Evolutionary conservation across 345 rosid species (phyloP).

Genomic region (Salix arbutifolia): DNA sequence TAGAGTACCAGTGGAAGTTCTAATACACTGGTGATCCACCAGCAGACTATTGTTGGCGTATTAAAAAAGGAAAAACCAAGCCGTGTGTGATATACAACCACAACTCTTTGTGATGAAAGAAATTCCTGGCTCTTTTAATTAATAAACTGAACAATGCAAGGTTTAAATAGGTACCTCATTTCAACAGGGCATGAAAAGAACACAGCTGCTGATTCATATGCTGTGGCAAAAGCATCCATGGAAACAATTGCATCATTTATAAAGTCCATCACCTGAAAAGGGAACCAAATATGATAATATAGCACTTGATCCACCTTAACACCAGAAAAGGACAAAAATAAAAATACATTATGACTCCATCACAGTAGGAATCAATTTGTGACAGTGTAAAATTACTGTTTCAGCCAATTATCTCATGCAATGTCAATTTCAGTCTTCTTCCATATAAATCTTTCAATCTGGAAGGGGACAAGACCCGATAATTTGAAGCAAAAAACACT

Average conservation of each 20-base stretch:
- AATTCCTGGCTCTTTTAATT: background rate
- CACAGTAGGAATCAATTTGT: background rate
- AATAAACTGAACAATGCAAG: slow-evolving; percentile 12
- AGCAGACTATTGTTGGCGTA: background rate
- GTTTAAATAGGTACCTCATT: slow-evolving; percentile 49
- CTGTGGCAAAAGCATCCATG: slow-evolving; percentile 71
- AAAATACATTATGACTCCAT: background rate
- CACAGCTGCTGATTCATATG: slow-evolving; percentile 64
- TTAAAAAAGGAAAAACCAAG: background rate
- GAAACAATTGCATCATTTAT: slow-evolving; percentile 91
- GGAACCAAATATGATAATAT: background rate
- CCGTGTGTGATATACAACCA: background rate
- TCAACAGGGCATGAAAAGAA: slow-evolving; percentile 66
- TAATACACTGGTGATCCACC: background rate
- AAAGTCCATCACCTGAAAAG: slow-evolving; percentile 84
- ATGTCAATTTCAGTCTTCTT: background rate
- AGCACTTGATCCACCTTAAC: background rate
- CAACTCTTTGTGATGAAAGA: background rate
- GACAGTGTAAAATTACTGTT: background rate
- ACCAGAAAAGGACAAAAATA: background rate
- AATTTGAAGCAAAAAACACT: background rate
- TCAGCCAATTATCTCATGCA: background rate
- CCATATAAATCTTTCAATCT: background rate
- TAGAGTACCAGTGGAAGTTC: background rate
- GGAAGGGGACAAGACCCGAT: background rate